These are phyloP conservation scores for Ambrosia artemisiifolia DNA, from an alignment of 129 eudicot species.

Conservation along the genomic window DNA sequence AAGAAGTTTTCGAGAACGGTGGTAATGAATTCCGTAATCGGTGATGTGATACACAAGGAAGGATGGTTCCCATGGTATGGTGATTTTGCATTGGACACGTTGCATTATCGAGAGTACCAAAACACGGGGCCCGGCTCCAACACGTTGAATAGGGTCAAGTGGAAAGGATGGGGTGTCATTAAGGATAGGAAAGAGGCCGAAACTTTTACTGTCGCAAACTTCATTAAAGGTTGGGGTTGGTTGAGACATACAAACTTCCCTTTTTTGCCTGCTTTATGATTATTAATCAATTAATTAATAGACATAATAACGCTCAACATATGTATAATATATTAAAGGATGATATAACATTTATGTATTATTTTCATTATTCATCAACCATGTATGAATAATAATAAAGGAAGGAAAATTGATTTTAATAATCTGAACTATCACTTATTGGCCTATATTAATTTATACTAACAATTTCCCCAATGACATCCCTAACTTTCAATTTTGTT, in stretches of 20 bases:
- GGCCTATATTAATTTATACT: no score
- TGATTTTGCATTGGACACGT: constrained; percentile 42
- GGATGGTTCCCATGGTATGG: constrained; percentile 64
- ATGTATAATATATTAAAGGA: no score
- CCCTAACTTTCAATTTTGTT: no score
- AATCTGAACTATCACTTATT: no score
- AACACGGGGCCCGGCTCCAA: constrained; percentile 55
- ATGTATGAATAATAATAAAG: no score
- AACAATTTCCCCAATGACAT: no score
- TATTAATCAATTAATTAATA: not conserved
- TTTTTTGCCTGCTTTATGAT: constrained; percentile 9
- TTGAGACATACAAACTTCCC: constrained; percentile 32
- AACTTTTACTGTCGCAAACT: constrained; percentile 36
- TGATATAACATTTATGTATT: no score
- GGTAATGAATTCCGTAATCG: constrained; percentile 42
- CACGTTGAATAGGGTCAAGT: constrained; percentile 42
- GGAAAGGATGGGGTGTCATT: constrained; percentile 59
- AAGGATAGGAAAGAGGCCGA: constrained; percentile 26
- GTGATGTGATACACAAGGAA: constrained; percentile 35
- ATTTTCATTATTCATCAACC: no score
- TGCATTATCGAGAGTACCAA: constrained; percentile 57
- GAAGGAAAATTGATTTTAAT: no score
- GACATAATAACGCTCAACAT: no score
- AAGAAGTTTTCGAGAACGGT: constrained; percentile 54
- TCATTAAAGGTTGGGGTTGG: constrained; percentile 53